phyloP scores from a whole-genome alignment of 2,329 filamentous ascomycete species.

The Colletotrichum sp. region DNA sequence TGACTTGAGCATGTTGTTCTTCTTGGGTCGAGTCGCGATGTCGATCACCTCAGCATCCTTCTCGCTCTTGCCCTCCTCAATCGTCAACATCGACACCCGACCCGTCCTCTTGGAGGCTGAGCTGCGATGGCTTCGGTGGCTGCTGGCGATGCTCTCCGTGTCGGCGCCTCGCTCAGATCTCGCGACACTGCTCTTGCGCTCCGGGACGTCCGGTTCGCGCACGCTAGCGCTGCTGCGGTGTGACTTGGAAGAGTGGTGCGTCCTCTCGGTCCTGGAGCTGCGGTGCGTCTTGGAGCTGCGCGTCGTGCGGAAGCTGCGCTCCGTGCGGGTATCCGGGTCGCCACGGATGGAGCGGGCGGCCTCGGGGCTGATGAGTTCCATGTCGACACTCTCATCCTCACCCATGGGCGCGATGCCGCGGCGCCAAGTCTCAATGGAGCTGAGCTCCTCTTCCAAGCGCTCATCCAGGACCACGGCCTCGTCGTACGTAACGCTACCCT shows the following conservation, averaged over 20 bases:
- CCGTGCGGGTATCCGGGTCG: conserved; percentile 44
- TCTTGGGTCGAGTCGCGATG: conserved; percentile 51
- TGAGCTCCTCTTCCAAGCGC: conserved; percentile 56
- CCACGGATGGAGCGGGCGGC: conserved; percentile 54
- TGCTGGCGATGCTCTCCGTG: conserved; percentile 42
- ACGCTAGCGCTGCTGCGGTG: conserved; percentile 26
- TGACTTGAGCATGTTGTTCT: conserved; percentile 62
- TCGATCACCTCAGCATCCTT: conserved; percentile 37
- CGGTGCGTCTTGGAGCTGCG: conserved; percentile 27
- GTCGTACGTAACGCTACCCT: conserved; percentile 43
- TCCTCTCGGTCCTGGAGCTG: conserved; percentile 31
- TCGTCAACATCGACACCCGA: conserved; percentile 33
- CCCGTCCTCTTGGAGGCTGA: conserved; percentile 36
- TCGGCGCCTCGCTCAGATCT: conserved; percentile 24
- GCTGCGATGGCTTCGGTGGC: conserved; percentile 36
- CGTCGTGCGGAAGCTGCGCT: conserved; percentile 36
- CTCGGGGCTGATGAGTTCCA: conserved; percentile 63
- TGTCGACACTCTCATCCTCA: conserved; percentile 53
- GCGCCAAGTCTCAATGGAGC: conserved; percentile 63
- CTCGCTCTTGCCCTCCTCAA: conserved; percentile 42
- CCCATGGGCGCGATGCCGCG: conserved; percentile 57
- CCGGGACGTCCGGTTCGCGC: conserved; percentile 25
- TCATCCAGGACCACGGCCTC: conserved; percentile 57
- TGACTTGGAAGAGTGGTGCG: conserved; percentile 31
- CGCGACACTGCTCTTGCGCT: conserved; percentile 25